A percentile compares a stretch with the other conserved stretches of the same genome.
Evolutionary conservation across 768 basidiomycete species (phyloP).

Genomic region (Gelatoporia subvermispora): DNA sequence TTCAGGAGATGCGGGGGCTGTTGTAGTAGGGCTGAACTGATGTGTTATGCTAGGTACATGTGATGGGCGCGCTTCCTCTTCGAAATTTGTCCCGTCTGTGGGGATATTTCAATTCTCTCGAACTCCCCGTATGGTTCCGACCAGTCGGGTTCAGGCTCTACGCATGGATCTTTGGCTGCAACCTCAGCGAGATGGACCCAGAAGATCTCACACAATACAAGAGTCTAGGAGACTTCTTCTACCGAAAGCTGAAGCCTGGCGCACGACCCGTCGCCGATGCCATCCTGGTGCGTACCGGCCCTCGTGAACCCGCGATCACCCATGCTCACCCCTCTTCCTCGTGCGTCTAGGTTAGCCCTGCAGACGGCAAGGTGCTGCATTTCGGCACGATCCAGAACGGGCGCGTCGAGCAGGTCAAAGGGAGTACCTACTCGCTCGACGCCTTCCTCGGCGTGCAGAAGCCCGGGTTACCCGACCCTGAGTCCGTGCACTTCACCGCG

Average conservation of each 20-base stretch:
- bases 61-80: constrained; percentile 90
- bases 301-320: not conserved
- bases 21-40: not conserved
- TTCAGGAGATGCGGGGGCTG: not conserved
- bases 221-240: constrained; percentile 95
- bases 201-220: constrained; percentile 73
- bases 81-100: constrained; percentile 94
- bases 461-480: constrained; percentile 36
- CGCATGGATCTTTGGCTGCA: constrained; percentile 85
- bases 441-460: constrained; percentile 81
- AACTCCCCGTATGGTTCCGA: constrained; percentile 93
- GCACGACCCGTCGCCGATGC: constrained; percentile 75
- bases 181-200: constrained; percentile 85
- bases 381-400: constrained; percentile 78
- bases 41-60: constrained; percentile 66
- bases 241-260: constrained; percentile 79
- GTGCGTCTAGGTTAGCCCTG: constrained; percentile 72
- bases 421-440: constrained; percentile 93
- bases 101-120: constrained; percentile 92
- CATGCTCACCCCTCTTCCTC: not conserved
- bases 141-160: constrained; percentile 86
- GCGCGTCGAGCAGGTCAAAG: constrained; percentile 94
- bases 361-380: constrained; percentile 90
- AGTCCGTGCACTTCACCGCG: constrained; percentile 36
- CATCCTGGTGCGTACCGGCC: constrained; percentile 49